Percentiles rank a stretch among this genome's conserved stretches.
phyloP scores from a whole-genome alignment of 1,284 basidiomycete species.

The Ganoderma lucidum region DNA sequence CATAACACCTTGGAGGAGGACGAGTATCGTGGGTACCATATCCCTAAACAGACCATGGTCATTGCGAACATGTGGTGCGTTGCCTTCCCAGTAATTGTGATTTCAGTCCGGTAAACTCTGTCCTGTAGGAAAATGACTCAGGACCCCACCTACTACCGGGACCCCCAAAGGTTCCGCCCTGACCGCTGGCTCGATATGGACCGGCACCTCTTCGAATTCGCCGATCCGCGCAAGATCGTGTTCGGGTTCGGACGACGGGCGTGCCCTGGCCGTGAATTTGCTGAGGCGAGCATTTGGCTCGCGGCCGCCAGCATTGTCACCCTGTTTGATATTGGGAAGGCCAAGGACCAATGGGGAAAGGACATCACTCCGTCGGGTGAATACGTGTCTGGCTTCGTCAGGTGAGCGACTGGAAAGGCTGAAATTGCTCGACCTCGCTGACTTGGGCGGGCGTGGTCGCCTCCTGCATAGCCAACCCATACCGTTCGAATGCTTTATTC shows the following conservation, averaged over 20 bases:
- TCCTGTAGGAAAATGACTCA: constrained; percentile 42
- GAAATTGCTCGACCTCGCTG: background rate
- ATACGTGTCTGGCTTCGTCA: constrained; percentile 36
- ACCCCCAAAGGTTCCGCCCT: constrained; percentile 40
- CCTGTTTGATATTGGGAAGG: constrained; percentile 35
- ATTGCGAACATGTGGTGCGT: constrained; percentile 57
- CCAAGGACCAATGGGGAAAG: constrained; percentile 28
- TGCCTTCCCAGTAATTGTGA: background rate
- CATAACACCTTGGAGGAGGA: constrained; percentile 59
- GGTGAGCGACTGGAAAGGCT: constrained; percentile 22
- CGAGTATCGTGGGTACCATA: constrained; percentile 55
- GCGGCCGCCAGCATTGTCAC: constrained; percentile 34
- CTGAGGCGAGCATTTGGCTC: constrained; percentile 38
- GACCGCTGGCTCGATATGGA: constrained; percentile 43
- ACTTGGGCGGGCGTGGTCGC: background rate
- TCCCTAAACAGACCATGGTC: constrained; percentile 55
- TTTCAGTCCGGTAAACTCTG: too few relatives aligned
- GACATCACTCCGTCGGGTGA: constrained; percentile 33
- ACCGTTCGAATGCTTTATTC: constrained; percentile 33
- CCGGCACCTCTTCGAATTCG: constrained; percentile 29
- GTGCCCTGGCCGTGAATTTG: constrained; percentile 41
- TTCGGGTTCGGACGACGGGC: constrained; percentile 43
- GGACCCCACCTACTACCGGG: constrained; percentile 36
- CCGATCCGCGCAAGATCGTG: constrained; percentile 39
- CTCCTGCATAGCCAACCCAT: constrained; percentile 32